phyloP scores from a whole-genome alignment of 2,329 filamentous ascomycete genomes.

The Aspergillus costaricaensis region DNA sequence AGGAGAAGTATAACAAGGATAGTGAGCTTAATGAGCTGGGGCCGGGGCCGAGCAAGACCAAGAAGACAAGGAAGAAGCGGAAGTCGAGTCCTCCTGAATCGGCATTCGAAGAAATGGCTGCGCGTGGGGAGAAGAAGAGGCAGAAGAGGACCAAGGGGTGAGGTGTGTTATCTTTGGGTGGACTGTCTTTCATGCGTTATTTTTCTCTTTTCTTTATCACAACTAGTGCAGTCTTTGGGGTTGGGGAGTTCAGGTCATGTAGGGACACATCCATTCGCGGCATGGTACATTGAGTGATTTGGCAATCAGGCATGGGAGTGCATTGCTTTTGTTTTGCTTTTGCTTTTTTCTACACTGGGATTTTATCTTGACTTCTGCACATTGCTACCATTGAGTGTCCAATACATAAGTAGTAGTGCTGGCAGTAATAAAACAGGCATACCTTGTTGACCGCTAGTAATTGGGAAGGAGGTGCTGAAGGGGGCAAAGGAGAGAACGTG shows the following conservation, averaged over 20 bases:
- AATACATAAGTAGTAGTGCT: not conserved
- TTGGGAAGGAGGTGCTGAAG: not conserved
- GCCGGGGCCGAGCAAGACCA: conserved; percentile 25
- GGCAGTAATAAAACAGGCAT: not conserved
- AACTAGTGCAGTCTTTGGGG: not conserved
- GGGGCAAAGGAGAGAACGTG: not conserved
- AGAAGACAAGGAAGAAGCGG: conserved; percentile 40
- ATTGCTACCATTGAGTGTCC: not conserved
- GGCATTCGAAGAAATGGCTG: conserved; percentile 51
- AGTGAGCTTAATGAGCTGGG: conserved; percentile 4
- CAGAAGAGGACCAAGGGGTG: conserved; percentile 32
- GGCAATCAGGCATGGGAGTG: not conserved
- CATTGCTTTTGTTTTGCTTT: not conserved
- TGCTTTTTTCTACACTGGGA: not conserved
- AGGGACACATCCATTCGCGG: not conserved
- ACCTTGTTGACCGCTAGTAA: not conserved
- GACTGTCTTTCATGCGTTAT: not conserved
- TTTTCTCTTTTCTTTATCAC: conserved; percentile 6
- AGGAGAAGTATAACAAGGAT: conserved; percentile 68
- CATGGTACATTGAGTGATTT: conserved; percentile 2
- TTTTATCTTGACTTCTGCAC: not conserved
- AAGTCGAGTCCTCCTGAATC: conserved; percentile 53
- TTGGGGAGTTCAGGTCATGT: conserved; percentile 2
- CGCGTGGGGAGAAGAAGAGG: conserved; percentile 21
- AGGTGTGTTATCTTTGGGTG: not conserved